These are phyloP conservation scores for Russula lepida DNA, from an alignment of 768 basidiomycete species.

Conservation along the genomic window DNA sequence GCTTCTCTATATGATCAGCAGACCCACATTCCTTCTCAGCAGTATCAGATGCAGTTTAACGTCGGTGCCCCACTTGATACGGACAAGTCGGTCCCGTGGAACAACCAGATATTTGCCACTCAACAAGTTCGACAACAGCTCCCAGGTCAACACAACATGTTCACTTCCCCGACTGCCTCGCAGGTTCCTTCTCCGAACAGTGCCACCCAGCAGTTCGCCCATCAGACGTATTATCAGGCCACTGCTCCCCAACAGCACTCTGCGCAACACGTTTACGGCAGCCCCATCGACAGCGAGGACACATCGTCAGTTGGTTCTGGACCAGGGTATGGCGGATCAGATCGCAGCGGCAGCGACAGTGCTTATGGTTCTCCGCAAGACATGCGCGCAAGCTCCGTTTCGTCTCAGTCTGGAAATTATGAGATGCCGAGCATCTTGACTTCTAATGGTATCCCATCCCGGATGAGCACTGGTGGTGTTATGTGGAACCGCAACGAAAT, in stretches of 20 bases:
- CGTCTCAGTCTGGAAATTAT: constrained; percentile 28
- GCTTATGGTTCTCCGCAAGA: constrained; percentile 29
- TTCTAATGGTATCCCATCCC: constrained; percentile 12
- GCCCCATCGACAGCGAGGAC: constrained; percentile 33
- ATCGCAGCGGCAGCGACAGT: constrained; percentile 33
- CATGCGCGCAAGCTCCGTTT: constrained; percentile 18
- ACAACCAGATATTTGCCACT: constrained; percentile 15
- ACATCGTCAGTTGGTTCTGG: constrained; percentile 33
- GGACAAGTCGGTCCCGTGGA: constrained; percentile 29
- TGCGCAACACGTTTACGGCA: constrained; percentile 25
- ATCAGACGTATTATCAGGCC: constrained; percentile 21
- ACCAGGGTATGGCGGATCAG: constrained; percentile 25
- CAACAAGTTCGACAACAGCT: constrained; percentile 20
- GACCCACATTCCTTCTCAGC: constrained; percentile 25
- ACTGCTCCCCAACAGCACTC: constrained; percentile 29
- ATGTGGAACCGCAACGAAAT: constrained; percentile 25
- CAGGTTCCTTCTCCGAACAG: constrained; percentile 8
- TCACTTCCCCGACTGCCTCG: constrained; percentile 15
- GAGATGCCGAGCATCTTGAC: constrained; percentile 29
- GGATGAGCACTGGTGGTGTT: constrained; percentile 24
- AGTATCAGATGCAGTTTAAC: constrained; percentile 24
- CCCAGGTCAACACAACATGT: constrained; percentile 9
- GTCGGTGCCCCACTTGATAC: constrained; percentile 18
- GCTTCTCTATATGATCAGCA: constrained; percentile 36
- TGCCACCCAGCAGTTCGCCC: constrained; percentile 21